Evolutionary conservation across 306 rosid species (phyloP), one percentile per base, ranked within the genome.

Genomic region (Acacia melanoxylon): DNA sequence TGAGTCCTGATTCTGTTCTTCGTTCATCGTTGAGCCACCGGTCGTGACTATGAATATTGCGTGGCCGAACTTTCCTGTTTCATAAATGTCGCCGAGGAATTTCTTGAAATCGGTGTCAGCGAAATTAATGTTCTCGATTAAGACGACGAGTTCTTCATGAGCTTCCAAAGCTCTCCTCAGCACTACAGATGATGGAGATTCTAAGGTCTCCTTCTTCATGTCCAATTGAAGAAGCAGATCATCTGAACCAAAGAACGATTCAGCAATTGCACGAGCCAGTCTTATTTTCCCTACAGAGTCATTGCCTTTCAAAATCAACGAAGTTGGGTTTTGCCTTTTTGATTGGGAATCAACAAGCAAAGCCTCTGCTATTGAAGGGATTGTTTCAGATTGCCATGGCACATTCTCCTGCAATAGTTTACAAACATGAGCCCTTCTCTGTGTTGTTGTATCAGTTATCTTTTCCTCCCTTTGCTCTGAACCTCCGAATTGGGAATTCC

Each of bases 331-430:
- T 68, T 84, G 86, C 82, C 81, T 83, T 41, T 83, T 74, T n/a
- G 89, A 74, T 76, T 86, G 82, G 66, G 86, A 88, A 73, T 83
- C 80, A 29, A 85, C 79, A 29, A 86, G 42, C 78, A 94, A 79
- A 77, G 90, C 92, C 78, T 89, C 92, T 24, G 92, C 95, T 61
- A 94, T 77, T 20, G 92, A 89, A 81, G 94, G 94, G 80, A 87
- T 83, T 81, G 85, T 86, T 82, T 92, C 97, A 48, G 94, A 91
- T 31, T 91, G 95, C 98, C 98, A 94, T 44, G 97, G 95, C 58
- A 94, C 91, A 84, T 89, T 89, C 87, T 92, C 97, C 86, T 85
- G 90, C 89, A 94, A 82, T 22, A 85, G 72, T 84, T 85, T 92
- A 73, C 94, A 88, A 81, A 89, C 77, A 78, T 86, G 90, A 84